phyloP scores from a whole-genome alignment of 306 rosid genomes.

The Boehmeria nivea region DNA sequence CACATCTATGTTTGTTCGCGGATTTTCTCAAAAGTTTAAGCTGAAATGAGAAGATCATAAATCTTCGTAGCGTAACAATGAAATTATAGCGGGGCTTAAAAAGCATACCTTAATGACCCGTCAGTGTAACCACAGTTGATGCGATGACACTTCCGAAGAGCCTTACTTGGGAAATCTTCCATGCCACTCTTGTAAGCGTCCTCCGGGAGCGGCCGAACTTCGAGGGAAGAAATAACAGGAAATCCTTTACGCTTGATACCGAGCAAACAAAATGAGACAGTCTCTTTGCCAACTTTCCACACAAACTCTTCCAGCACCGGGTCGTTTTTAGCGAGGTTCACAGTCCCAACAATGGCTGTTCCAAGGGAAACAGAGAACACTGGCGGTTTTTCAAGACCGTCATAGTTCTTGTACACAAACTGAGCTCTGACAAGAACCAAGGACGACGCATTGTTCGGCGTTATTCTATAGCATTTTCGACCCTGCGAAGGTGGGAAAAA shows the following conservation, averaged over 20 bases:
- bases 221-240: constrained; percentile 74
- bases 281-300: constrained; percentile 58
- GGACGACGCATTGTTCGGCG: constrained; percentile 41
- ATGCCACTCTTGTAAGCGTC: constrained; percentile 63
- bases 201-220: constrained; percentile 71
- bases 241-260: constrained; percentile 45
- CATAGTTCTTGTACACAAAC: constrained; percentile 73
- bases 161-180: constrained; percentile 42
- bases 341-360: constrained; percentile 51
- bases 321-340: constrained; percentile 52
- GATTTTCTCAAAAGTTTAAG: not conserved
- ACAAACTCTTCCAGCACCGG: constrained; percentile 80
- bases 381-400: constrained; percentile 65
- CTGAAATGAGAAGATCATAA: not conserved
- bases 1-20: no score
- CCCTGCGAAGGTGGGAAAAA: constrained; percentile 40
- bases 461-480: constrained; percentile 55
- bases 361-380: constrained; percentile 72
- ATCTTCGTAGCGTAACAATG: no score
- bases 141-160: constrained; percentile 60
- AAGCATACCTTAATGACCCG: constrained; percentile 49
- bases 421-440: constrained; percentile 71
- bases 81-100: no score
- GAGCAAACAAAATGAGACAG: constrained; percentile 52
- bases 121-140: constrained; percentile 69